A percentile compares a stretch with the other conserved stretches of the same genome.
Conservation (phyloP, 495 filamentous ascomycete species). For the Staphylotrichum tortipilum region DNA sequence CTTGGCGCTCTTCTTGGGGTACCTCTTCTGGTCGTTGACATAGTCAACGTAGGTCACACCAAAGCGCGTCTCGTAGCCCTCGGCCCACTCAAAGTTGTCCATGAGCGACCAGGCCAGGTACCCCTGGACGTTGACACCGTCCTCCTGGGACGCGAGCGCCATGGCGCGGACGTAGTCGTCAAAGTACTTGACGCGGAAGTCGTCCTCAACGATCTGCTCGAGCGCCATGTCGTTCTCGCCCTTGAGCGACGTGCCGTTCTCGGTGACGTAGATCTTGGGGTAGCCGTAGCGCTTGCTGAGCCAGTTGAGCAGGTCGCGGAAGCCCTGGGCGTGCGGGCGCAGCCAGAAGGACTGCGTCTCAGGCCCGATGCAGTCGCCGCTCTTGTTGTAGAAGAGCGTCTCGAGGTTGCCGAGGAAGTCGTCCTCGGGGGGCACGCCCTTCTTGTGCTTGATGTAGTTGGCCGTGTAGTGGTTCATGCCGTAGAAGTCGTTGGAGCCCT, state of each 20-base stretch:
- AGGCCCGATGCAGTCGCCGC: conserved; percentile 59
- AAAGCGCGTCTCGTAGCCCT: conserved; percentile 78
- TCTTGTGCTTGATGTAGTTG: conserved; percentile 70
- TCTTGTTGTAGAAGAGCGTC: conserved; percentile 57
- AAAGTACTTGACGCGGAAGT: conserved; percentile 69
- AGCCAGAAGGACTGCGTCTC: conserved; percentile 72
- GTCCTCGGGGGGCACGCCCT: conserved; percentile 45
- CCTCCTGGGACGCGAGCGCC: conserved; percentile 55
- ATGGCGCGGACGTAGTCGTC: conserved; percentile 62
- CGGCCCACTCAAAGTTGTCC: conserved; percentile 65
- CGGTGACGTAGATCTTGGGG: conserved; percentile 72
- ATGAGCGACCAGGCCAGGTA: conserved; percentile 79
- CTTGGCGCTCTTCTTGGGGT: conserved; percentile 71
- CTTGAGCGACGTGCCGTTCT: conserved; percentile 71
- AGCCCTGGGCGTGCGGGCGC: conserved; percentile 60
- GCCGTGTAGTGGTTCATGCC: conserved; percentile 83
- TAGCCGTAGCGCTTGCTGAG: conserved; percentile 64
- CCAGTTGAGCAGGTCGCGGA: conserved; percentile 70
- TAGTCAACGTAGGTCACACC: conserved; percentile 75
- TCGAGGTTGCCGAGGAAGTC: conserved; percentile 67
- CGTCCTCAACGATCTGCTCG: conserved; percentile 62
- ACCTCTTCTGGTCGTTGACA: conserved; percentile 60
- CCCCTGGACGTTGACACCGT: conserved; percentile 61
- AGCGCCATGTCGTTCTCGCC: conserved; percentile 66
- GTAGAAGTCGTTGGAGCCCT: conserved; percentile 74